These are phyloP conservation scores for Grammothele lineata DNA, from an alignment of 768 basidiomycete species.

Conservation along the genomic window DNA sequence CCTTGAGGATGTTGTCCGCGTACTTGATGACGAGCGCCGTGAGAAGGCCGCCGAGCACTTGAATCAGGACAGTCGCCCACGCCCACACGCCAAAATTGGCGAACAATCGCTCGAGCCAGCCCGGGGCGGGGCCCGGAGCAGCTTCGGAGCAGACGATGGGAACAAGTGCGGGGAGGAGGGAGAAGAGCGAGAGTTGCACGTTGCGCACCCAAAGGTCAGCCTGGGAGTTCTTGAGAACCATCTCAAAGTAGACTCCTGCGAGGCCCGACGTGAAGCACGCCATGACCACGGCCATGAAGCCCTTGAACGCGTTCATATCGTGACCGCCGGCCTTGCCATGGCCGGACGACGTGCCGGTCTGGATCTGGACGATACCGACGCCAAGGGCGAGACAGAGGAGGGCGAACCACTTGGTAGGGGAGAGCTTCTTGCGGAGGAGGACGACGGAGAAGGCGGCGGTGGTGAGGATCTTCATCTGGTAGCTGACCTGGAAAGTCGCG, in stretches of 20 bases:
- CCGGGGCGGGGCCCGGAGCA: slow-evolving; percentile 20
- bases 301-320: slow-evolving; percentile 77
- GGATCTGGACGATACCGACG: slow-evolving; percentile 73
- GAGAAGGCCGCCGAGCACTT: slow-evolving; percentile 88
- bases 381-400: slow-evolving; percentile 83
- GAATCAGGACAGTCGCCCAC: slow-evolving; percentile 83
- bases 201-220: slow-evolving; percentile 96
- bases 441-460: slow-evolving; percentile 87
- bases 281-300: slow-evolving; percentile 83
- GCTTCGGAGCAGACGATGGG: slow-evolving; percentile 63
- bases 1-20: slow-evolving; percentile 87
- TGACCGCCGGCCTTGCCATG: slow-evolving; percentile 24
- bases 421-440: slow-evolving; percentile 72
- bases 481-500: slow-evolving; percentile 94
- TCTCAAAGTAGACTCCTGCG: slow-evolving; percentile 97
- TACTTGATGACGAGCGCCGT: slow-evolving; percentile 96
- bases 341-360: slow-evolving; percentile 17
- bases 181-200: slow-evolving; percentile 92
- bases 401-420: slow-evolving; percentile 76
- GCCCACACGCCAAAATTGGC: slow-evolving; percentile 88
- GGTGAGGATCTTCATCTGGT: slow-evolving; percentile 97
- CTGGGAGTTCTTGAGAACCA: slow-evolving; percentile 89
- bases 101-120: slow-evolving; percentile 53
- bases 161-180: slow-evolving; percentile 80
- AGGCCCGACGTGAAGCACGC: slow-evolving; percentile 96